Base-by-base conservation (phyloP, 495 filamentous ascomycete genomes). In the Letharia lupina region DNA sequence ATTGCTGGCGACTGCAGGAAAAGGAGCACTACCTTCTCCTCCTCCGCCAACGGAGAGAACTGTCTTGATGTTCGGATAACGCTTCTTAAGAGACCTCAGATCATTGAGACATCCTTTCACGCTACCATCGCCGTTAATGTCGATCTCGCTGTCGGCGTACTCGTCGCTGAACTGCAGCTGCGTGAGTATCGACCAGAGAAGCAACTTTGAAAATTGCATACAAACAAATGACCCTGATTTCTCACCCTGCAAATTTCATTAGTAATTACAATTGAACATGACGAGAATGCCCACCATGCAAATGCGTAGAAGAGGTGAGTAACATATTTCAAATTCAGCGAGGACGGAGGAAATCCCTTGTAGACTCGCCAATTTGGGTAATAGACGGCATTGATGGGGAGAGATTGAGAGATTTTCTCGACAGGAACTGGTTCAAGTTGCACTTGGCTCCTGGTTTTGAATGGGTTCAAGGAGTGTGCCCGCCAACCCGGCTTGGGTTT, bases 261-360 rank as follows among this genome's bases (percentile, higher is more conserved):
- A 52, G 42, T 45, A 39, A 48, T 67, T 62, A 35, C 65, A 61
- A 62, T 40, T 39, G 64, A 70, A 70, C 67, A 73, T 63, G 66
- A 68, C 33, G 41, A 40, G 18, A 8, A 10, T 33, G 67, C 75
- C 70, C 76, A 86, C 85, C 82, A 82, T 70, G 90, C 91, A 83
- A 92, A 96, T 61, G 91, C 90, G 74, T 96, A 96, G 73, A 93
- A 95, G 48, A 95, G 84, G 71, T 93, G 89, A 63, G 90, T 87
- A 50, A 89, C 78, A 65, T 83, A 80, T 41, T 80, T 82, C 71
- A 87, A 81, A 74, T 90, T 87, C 66, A 96, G 76, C 20, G 86
- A 86, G 0, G 88, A 91, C 2, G 92, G 92, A 31, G 90, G 86
- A 67, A 91, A 86, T 70, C 89, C 84, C 64, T 81, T 81, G 74